A percentile compares a stretch with the other conserved stretches of the same genome.
phyloP scores from a whole-genome alignment of 2,329 filamentous ascomycete genomes.

The Lachnellula occidentalis region DNA sequence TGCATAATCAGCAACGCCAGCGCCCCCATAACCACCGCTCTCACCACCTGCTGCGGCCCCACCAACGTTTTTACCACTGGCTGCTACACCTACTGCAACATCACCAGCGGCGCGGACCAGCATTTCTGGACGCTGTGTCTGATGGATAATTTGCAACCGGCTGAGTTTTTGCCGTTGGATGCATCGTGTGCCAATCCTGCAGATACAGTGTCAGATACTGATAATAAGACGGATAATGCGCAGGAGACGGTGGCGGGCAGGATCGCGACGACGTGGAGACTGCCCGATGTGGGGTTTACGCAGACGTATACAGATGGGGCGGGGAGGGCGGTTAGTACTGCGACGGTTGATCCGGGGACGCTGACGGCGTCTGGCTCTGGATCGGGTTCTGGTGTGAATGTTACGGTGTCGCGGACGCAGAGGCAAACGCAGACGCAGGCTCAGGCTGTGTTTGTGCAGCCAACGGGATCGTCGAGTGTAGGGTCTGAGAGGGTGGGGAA shows the following conservation, averaged over 20 bases:
- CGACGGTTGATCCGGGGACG: neutral
- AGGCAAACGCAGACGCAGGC: neutral
- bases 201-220: too few relatives aligned
- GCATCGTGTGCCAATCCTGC: neutral
- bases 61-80: neutral
- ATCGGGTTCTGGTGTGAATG: neutral
- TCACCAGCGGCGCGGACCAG: neutral
- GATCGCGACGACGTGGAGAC: neutral
- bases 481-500: too few relatives aligned
- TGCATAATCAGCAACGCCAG: neutral
- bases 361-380: neutral
- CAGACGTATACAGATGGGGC: neutral
- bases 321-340: neutral
- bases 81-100: neutral
- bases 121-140: neutral
- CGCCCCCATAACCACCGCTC: neutral
- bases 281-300: neutral
- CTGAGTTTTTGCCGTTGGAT: neutral
- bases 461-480: neutral
- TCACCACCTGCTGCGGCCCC: neutral
- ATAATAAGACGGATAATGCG: too few relatives aligned
- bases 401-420: neutral
- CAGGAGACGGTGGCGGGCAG: neutral
- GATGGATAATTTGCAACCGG: neutral
- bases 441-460: neutral